Conservation (phyloP, 2,329 filamentous ascomycete species). For the Neonectria hederae region DNA sequence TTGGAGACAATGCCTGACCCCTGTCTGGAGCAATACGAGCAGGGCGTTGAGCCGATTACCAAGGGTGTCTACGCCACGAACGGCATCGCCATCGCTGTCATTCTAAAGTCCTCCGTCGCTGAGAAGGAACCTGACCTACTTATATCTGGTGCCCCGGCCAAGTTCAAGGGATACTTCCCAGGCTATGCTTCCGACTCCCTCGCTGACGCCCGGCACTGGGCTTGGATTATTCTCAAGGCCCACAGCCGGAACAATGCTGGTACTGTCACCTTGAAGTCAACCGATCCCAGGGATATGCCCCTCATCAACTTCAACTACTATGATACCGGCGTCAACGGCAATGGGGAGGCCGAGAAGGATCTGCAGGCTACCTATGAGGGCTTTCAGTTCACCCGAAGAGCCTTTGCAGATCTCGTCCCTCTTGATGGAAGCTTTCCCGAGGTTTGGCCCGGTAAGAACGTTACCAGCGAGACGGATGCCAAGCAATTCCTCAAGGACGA, state of each 20-base stretch:
- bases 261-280: conserved; percentile 68
- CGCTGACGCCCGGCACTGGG: conserved; percentile 53
- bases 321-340: conserved; percentile 49
- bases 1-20: conserved; percentile 30
- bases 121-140: conserved; percentile 62
- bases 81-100: conserved; percentile 62
- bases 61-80: conserved; percentile 53
- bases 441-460: conserved; percentile 50
- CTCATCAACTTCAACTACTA: conserved; percentile 69
- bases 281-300: conserved; percentile 71
- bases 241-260: conserved; percentile 66
- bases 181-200: conserved; percentile 59
- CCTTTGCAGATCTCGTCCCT: conserved; percentile 44
- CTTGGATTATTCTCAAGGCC: conserved; percentile 61
- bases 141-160: conserved; percentile 63
- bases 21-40: conserved; percentile 32
- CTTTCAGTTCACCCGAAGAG: conserved; percentile 56
- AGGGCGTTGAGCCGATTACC: conserved; percentile 24
- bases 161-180: conserved; percentile 66
- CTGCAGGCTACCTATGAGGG: conserved; percentile 55
- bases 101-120: conserved; percentile 47
- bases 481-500: conserved; percentile 52
- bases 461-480: conserved; percentile 53
- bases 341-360: conserved; percentile 52
- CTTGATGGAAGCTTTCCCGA: conserved; percentile 52